Evolutionary conservation across 805 yeast species (phyloP).

Genomic region (Tetrapisispora namnaoensis): DNA sequence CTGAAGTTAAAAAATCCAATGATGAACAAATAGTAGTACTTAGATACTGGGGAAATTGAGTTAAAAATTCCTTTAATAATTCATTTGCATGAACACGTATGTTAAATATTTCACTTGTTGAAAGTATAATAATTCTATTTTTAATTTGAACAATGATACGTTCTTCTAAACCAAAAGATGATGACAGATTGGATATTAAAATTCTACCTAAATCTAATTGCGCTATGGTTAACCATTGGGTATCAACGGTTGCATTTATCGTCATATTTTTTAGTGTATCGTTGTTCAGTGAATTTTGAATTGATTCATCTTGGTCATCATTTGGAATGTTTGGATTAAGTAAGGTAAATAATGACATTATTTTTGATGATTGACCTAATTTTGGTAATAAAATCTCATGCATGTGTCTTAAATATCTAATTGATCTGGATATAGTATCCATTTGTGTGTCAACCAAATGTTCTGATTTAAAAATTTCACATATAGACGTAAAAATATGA

Average conservation of each 20-base stretch:
- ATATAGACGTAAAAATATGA: slow-evolving; percentile 16
- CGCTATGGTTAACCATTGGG: slow-evolving; percentile 17
- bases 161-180: slow-evolving; percentile 24
- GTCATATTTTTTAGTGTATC: neutral
- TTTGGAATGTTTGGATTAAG: slow-evolving; percentile 2
- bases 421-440: slow-evolving; percentile 16
- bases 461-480: slow-evolving; percentile 22
- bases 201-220: slow-evolving; percentile 16
- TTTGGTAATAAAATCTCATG: slow-evolving; percentile 16
- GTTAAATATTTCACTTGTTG: slow-evolving; percentile 32
- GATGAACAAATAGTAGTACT: slow-evolving; percentile 31
- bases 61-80: slow-evolving; percentile 26
- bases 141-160: slow-evolving; percentile 26
- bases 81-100: slow-evolving; percentile 36
- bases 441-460: slow-evolving; percentile 10
- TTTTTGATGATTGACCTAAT: slow-evolving; percentile 30
- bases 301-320: neutral
- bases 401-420: slow-evolving; percentile 18
- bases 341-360: slow-evolving; percentile 22
- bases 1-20: slow-evolving; percentile 28
- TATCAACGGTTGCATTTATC: slow-evolving; percentile 5
- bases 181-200: slow-evolving; percentile 18
- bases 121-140: slow-evolving; percentile 29
- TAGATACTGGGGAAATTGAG: slow-evolving; percentile 29
- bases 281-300: neutral